Percentiles rank a stretch among this genome's conserved stretches.
Conservation (phyloP, 495 filamentous ascomycete species). For the Recurvomyces mirabilis region DNA sequence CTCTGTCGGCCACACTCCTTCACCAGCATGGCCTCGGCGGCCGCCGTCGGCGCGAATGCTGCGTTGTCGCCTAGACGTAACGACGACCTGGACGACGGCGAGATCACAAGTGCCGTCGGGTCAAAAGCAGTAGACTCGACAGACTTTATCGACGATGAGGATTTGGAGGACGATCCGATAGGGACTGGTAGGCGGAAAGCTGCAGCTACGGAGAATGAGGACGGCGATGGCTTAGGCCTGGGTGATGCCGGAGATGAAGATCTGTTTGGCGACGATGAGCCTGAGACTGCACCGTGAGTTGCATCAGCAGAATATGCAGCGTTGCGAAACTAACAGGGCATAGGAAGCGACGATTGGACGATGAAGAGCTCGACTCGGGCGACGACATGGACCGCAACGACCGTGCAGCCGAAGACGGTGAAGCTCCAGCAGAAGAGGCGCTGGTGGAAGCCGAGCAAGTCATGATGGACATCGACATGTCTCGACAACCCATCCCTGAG, state of each 20-base stretch:
- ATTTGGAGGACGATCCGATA: constrained; percentile 20
- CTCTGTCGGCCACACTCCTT: no score
- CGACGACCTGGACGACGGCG: constrained; percentile 23
- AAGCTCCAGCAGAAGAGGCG: constrained; percentile 32
- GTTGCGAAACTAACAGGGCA: no score
- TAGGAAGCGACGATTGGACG: constrained; percentile 51
- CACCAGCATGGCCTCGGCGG: constrained; percentile 11
- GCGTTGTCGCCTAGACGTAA: constrained; percentile 16
- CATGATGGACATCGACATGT: constrained; percentile 27
- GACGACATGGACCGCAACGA: constrained; percentile 53
- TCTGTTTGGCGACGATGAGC: constrained; percentile 20
- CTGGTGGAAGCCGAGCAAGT: constrained; percentile 17
- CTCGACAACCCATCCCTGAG: constrained; percentile 52
- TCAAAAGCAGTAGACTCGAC: constrained; percentile 7
- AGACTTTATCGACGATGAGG: constrained; percentile 9
- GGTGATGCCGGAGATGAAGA: constrained; percentile 14
- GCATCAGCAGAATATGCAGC: not conserved
- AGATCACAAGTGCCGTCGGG: constrained; percentile 16
- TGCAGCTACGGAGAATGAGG: constrained; percentile 2
- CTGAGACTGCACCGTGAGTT: constrained; percentile 20
- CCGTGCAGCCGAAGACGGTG: constrained; percentile 24
- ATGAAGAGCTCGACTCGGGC: constrained; percentile 72
- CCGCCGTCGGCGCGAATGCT: constrained; percentile 21
- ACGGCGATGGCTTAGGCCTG: not conserved
- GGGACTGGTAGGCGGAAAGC: constrained; percentile 14